Base-by-base conservation (phyloP, 257 asterid genomes). In the Primulina tabacum region DNA sequence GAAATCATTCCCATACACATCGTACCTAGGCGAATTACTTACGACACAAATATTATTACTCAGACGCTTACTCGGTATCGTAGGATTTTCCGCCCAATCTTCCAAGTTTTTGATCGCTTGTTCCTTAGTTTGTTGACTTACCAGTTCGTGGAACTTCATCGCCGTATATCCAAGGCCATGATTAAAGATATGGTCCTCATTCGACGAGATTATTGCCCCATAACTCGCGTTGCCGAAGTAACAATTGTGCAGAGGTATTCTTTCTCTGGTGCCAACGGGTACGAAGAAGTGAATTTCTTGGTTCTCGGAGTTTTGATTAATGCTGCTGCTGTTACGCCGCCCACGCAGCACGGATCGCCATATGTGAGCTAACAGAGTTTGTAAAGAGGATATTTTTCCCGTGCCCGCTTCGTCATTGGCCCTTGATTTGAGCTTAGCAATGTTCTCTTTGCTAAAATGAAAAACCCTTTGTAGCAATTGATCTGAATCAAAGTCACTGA, bases 1-100 rank as follows among this genome's bases (percentile, higher is more conserved):
- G 30, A 85, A 83, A 56, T 85, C 89, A 7, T 62, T 73, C 0
- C 76, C 86, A 6, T 85, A 85, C 74, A 87, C 83, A 34, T 85
- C 20, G 70, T 73, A 75, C 57, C 87, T 64, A 1, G 89, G 88
- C 11, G 94, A 87, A 52, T 89, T 80, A 40, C 81, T 70, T 21
- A 81, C 57, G 20, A 73, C 16, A 11, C 78, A 60, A 5, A 59
- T 33, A 18, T 20, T 67, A 12, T 2, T 28, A 9, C 73, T 72
- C 73, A 43, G 6, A 43, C 70, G 20, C 53, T 16, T 21, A 16
- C 24, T 50, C 24, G 2, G 4, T 1, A 79, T 0, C 8, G 2
- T 21, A 4, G 76, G 78, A 37, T 64, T 66, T 6, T 47, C 60
- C 65, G 40, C 43, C 78, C 76, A 74, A n/a, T 63, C 76, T 56